Evolutionary conservation across 148 eudicot species (phyloP).

Genomic region (Arctostaphylos glauca): DNA sequence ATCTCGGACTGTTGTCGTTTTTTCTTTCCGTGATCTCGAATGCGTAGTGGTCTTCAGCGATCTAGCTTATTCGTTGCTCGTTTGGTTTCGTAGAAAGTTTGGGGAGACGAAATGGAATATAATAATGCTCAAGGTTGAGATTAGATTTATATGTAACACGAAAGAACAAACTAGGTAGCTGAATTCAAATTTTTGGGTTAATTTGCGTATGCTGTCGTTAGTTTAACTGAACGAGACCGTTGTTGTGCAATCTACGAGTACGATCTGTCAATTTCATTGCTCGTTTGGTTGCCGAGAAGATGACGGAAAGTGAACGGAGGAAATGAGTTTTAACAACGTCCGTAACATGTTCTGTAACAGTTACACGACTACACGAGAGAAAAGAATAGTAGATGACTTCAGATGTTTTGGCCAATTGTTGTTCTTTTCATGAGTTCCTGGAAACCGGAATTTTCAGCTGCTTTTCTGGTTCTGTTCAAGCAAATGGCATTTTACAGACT

Average conservation of each 20-base stretch:
- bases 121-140: background rate
- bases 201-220: background rate
- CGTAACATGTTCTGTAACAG: background rate
- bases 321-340: background rate
- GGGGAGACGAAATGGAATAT: background rate
- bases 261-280: background rate
- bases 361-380: background rate
- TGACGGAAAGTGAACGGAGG: background rate
- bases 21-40: background rate
- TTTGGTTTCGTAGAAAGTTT: background rate
- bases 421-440: background rate
- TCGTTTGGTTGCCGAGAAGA: slow-evolving; percentile 8
- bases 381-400: background rate
- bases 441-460: background rate
- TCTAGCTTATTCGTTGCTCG: background rate
- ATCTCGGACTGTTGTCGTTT: background rate
- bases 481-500: background rate
- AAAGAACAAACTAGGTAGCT: background rate
- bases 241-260: background rate
- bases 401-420: background rate
- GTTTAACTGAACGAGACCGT: background rate
- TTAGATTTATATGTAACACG: background rate
- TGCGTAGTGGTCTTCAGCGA: background rate
- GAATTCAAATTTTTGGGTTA: background rate
- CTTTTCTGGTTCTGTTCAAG: background rate